phyloP scores from a whole-genome alignment of 1,284 basidiomycete genomes.

The Termitomyces sp. region DNA sequence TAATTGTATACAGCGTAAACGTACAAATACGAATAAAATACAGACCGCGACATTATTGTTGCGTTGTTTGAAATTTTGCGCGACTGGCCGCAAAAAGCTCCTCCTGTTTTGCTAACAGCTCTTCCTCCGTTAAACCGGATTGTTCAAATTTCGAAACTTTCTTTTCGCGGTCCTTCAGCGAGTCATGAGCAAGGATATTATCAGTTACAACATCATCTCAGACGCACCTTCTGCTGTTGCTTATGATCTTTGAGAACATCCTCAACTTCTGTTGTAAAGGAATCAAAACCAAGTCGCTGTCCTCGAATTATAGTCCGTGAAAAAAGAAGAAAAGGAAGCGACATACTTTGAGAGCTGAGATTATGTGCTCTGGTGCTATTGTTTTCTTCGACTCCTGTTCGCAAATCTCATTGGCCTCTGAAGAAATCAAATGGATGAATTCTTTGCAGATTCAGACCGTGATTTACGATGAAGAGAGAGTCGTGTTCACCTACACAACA shows the following conservation, averaged over 20 bases:
- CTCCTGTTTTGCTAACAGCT: slow-evolving; percentile 86
- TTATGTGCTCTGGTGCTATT: slow-evolving; percentile 97
- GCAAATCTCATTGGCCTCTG: slow-evolving; percentile 97
- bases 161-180: slow-evolving; percentile 72
- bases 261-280: slow-evolving; percentile 84
- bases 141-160: slow-evolving; percentile 87
- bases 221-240: slow-evolving; percentile 82
- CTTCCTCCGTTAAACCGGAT: slow-evolving; percentile 88
- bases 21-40: slow-evolving; percentile 28
- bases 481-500: slow-evolving; percentile 89
- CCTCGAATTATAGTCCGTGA: background rate
- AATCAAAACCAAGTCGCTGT: slow-evolving; percentile 86
- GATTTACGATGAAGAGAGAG: slow-evolving; percentile 9
- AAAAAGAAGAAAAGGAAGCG: slow-evolving; percentile 6
- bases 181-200: slow-evolving; percentile 8
- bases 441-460: slow-evolving; percentile 47
- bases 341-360: slow-evolving; percentile 82
- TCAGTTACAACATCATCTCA: slow-evolving; percentile 3
- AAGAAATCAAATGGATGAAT: slow-evolving; percentile 97
- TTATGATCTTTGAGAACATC: slow-evolving; percentile 94
- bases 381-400: slow-evolving; percentile 99
- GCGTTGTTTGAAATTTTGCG: slow-evolving; percentile 60
- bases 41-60: slow-evolving; percentile 31
- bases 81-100: slow-evolving; percentile 87
- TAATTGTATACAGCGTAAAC: slow-evolving; percentile 28